Evolutionary conservation across 352 stramenopile genomes (phyloP), one percentile per base, ranked within the genome.

Genomic region (Phytophthora syringae): DNA sequence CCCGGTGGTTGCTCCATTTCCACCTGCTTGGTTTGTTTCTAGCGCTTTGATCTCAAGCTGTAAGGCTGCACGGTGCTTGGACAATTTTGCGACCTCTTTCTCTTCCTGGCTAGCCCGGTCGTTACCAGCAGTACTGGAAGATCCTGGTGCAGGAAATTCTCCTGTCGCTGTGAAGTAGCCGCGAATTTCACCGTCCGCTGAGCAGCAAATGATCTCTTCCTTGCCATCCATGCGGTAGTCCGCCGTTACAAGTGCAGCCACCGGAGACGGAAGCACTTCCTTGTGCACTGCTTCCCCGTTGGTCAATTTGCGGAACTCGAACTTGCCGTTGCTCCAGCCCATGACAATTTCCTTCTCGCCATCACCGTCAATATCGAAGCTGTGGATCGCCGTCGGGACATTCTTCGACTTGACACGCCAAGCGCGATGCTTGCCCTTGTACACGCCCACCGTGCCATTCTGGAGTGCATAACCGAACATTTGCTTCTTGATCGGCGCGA

Each of bases 331-430:
- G 64, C 68, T 95, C 91, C 92, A 98, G 25, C 91, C 93, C 39
- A 94, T 94, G 32, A 98, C 70, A 45, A 95, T 83, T 60, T 98
- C 90, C 45, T 89, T 82, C 36, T 94, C 87, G 28, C 90, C 93
- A 58, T 98, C 93, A 13, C 81, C 89, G 49, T 98, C 90, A 37
- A 98, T 90, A 63, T 98, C 91, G 66, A 97, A 97, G 47, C 74
- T 84, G 37, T 88, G 77, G 53, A 98, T 86, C 4, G 89, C 80
- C 4, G 77, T 93, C 2, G 89, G 80, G 10, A 72, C 62, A 61
- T 98, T 90, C 64, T 98, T 98, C 15, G 82, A 94, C 65, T 98
- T 98, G 61, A 98, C 89, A 50, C 94, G 85, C 93, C 93, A 98
- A 11, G 92, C 79, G 45, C 94, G 89, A 63, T 82, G 70, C 27